Base-by-base conservation (phyloP, 192 early-diverging fungal genomes). In the Coemansia sp. region DNA sequence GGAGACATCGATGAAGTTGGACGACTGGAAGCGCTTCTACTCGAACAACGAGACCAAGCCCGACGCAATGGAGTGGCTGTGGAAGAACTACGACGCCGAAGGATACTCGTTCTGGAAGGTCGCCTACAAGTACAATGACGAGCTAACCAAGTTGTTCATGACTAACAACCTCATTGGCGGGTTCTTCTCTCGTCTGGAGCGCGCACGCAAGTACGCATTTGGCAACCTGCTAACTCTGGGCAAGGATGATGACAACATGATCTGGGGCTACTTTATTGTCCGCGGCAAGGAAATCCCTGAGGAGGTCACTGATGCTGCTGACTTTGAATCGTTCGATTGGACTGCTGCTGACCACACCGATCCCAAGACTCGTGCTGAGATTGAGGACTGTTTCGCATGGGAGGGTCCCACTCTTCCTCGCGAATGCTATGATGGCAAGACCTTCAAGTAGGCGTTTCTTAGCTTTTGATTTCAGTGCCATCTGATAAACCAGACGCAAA, bases 1-100 rank as follows among this genome's bases (percentile, higher is more conserved):
- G 63, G 86, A 88, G 54, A 88, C 92, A 67, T 69, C 82, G 64
- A 90, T 97, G 82, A 78, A 85, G 67, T 71, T 97, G 52, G 94
- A 97, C 62, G 89, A 90, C 65, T 97, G 95, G 94, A 97, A 97
- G 86, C 90, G 94, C 60, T 88, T 92, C 82, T 97, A 97, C 88
- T 96, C 94, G 56, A 97, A 97, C 90, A 93, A 95, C 84, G 88
- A 94, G 54, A 93, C 93, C 70, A 81, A 83, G 65, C 89, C 90
- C 54, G 85, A 81, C 49, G 95, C 95, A 65, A 82, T 90, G 74
- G 83, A 95, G 78, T 97, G 92, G 91, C 92, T 97, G 82, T 97
- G 95, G 95, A 81, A 92, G 83, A 80, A 96, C 81, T 89, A 74
- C 68, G 94, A 97, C 76, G 69, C 89, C 41, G 75, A 89, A 49